Conservation (phyloP, 257 asterid species). For the Solanum habrochaites region DNA sequence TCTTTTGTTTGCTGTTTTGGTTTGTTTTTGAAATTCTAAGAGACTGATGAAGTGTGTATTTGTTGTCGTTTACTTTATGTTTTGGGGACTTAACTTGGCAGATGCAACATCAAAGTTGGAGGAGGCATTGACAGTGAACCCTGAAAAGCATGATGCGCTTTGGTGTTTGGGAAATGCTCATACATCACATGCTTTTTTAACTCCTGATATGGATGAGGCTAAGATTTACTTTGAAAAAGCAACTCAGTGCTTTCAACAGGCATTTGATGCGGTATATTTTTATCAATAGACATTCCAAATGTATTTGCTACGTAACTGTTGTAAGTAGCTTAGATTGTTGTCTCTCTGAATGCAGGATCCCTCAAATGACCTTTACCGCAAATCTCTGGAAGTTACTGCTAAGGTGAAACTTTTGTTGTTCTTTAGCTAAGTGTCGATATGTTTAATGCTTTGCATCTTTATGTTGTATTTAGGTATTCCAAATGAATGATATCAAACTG, state of each 20-base stretch:
- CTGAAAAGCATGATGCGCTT: conserved; percentile 57
- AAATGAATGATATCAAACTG: background rate
- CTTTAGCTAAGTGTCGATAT: background rate
- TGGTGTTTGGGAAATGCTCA: conserved; percentile 94
- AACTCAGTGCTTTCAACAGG: conserved; percentile 49
- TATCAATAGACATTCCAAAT: background rate
- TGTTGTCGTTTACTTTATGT: background rate
- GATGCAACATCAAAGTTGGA: conserved; percentile 77
- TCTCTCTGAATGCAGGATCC: conserved; percentile 58
- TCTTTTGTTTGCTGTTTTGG: background rate
- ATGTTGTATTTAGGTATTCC: background rate
- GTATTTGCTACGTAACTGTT: background rate
- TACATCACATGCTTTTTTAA: conserved; percentile 62
- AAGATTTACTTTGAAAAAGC: conserved; percentile 51
- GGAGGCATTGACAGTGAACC: conserved; percentile 64
- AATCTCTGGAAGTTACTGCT: conserved; percentile 66
- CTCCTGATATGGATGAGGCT: conserved; percentile 65
- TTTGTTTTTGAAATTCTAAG: background rate
- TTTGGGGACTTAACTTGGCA: conserved; percentile 9
- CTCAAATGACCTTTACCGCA: conserved; percentile 58
- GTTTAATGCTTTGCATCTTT: background rate
- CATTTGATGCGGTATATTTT: conserved; percentile 45
- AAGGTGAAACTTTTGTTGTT: conserved; percentile 35
- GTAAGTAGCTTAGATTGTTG: background rate
- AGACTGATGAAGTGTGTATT: background rate